These are phyloP conservation scores for Exsudoporus frostii DNA, from an alignment of 768 basidiomycete genomes.

Conservation along the genomic window DNA sequence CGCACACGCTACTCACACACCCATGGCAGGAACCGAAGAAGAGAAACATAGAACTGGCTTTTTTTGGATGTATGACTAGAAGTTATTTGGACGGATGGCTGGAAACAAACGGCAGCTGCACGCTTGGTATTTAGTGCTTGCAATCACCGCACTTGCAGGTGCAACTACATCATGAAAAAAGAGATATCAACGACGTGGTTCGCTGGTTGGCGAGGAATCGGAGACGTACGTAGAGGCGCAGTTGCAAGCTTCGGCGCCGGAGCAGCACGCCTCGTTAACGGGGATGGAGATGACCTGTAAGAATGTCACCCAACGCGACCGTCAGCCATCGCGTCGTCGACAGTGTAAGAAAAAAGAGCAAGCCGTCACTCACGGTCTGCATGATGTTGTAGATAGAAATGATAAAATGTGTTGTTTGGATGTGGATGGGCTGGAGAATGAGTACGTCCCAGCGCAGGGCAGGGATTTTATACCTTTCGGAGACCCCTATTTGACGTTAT, in stretches of 20 bases:
- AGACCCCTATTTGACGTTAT: conserved; percentile 3
- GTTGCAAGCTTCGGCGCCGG: neutral
- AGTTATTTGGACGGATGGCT: too few relatives aligned
- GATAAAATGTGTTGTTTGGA: neutral
- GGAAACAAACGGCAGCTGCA: too few relatives aligned
- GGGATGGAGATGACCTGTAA: conserved; percentile 8
- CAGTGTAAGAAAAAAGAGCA: neutral
- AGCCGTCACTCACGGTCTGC: conserved; percentile 12
- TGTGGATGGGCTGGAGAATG: neutral
- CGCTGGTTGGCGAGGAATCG: neutral
- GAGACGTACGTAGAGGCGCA: conserved; percentile 10
- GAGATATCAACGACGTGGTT: neutral
- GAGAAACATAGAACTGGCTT: neutral
- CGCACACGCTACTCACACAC: neutral
- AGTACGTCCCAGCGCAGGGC: too few relatives aligned
- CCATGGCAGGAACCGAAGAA: neutral
- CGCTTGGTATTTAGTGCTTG: conserved; percentile 11
- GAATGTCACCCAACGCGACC: too few relatives aligned
- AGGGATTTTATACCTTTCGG: conserved; percentile 2
- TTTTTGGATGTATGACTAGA: too few relatives aligned
- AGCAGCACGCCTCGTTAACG: conserved; percentile 23
- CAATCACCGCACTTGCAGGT: conserved; percentile 19
- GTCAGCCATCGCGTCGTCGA: neutral
- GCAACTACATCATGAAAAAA: conserved; percentile 3
- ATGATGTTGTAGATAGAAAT: neutral